Evolutionary conservation across 371 early-diverging fungal genomes (phyloP).

Genomic region (Mortierella sp.): DNA sequence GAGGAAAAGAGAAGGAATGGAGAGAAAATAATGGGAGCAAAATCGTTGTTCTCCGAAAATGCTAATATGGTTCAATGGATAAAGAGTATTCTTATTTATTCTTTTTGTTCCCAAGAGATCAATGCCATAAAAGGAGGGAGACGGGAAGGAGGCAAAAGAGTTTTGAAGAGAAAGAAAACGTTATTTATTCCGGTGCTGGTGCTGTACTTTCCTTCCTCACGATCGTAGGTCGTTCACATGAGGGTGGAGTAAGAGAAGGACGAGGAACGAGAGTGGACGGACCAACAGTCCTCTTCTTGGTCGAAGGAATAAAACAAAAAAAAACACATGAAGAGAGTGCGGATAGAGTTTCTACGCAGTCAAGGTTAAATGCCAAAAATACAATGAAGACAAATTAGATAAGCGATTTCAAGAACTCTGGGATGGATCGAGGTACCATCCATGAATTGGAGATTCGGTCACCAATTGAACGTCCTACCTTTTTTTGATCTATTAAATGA

Average conservation of each 20-base stretch:
- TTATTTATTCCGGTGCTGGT: no score
- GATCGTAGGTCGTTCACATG: not conserved
- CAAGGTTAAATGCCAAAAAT: not conserved
- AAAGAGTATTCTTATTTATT: no score
- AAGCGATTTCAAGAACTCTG: not conserved
- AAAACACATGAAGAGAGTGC: no score
- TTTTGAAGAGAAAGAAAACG: no score
- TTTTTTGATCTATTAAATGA: not conserved
- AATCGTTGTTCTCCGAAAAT: no score
- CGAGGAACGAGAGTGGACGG: not conserved
- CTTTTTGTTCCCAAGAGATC: no score
- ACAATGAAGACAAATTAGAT: not conserved
- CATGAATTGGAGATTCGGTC: not conserved
- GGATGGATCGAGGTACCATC: not conserved
- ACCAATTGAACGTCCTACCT: no score
- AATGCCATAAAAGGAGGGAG: no score
- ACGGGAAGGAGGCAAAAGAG: no score
- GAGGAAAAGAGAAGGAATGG: not conserved
- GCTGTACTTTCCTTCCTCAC: not conserved
- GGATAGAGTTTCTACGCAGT: slow-evolving; percentile 4
- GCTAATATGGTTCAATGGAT: no score
- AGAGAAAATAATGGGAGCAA: no score
- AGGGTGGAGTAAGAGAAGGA: not conserved
- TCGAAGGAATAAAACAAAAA: not conserved
- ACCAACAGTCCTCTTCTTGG: not conserved